Percentiles rank a stretch among this genome's conserved stretches.
Evolutionary conservation across 164 flowering plant species (phyloP).

Genomic region (Nymphaea colorata): DNA sequence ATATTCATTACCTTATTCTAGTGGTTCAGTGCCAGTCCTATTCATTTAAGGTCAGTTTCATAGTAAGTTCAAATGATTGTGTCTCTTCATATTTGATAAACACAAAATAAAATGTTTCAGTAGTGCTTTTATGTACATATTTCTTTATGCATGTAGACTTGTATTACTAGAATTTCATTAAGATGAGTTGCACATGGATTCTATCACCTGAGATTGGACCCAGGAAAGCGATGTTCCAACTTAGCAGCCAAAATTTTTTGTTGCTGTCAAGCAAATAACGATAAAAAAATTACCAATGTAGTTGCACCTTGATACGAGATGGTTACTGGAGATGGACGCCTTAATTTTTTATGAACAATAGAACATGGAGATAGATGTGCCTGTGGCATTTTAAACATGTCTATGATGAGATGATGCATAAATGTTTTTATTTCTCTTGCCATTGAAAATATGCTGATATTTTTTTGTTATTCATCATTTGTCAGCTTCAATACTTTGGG

Average conservation of each 20-base stretch:
- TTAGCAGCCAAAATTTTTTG: too few relatives aligned
- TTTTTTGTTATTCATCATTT: background rate
- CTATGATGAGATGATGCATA: background rate
- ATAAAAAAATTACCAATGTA: too few relatives aligned
- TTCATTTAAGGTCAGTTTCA: background rate
- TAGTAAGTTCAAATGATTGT: background rate
- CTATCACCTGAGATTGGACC: background rate
- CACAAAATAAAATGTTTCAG: background rate
- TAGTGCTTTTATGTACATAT: too few relatives aligned
- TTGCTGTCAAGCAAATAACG: too few relatives aligned
- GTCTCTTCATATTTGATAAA: background rate
- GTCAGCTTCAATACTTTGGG: constrained; percentile 82
- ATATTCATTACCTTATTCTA: too few relatives aligned
- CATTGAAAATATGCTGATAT: background rate
- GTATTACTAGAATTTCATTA: background rate
- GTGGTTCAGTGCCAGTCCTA: background rate
- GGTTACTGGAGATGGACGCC: too few relatives aligned
- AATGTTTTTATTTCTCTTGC: background rate
- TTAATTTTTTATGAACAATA: too few relatives aligned
- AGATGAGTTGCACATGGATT: background rate
- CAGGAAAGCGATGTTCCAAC: too few relatives aligned
- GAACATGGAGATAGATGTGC: too few relatives aligned
- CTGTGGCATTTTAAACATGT: too few relatives aligned
- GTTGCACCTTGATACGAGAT: too few relatives aligned
- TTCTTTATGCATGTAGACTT: background rate